Evolutionary conservation across 2,329 filamentous ascomycete genomes (phyloP).

Genomic region (Aspergillus uvarum): DNA sequence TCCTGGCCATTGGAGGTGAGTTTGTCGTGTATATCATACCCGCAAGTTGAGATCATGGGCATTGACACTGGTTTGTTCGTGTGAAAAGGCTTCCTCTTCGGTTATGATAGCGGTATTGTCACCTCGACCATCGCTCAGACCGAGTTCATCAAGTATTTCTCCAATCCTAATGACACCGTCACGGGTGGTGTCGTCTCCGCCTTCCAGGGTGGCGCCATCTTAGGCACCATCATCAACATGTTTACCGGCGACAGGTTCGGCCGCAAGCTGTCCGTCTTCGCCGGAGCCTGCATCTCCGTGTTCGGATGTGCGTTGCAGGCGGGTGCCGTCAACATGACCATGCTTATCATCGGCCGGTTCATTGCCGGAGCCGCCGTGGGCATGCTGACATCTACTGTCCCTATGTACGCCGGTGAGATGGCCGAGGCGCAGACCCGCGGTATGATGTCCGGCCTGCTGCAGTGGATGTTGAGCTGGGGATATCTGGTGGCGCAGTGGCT

Average conservation of each 20-base stretch:
- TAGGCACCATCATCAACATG: conserved; percentile 7
- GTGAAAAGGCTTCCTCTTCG: conserved; percentile 31
- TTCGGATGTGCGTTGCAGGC: conserved; percentile 8
- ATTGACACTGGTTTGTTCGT: background rate
- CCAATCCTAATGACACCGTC: conserved; percentile 18
- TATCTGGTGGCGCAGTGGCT: conserved; percentile 42
- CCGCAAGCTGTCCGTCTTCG: conserved; percentile 7
- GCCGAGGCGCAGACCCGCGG: conserved; percentile 33
- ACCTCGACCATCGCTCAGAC: conserved; percentile 32
- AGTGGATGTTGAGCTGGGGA: conserved; percentile 41
- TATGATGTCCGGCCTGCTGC: conserved; percentile 29
- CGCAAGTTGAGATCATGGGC: too few relatives aligned
- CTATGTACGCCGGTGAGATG: conserved; percentile 36
- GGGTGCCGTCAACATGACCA: conserved; percentile 8
- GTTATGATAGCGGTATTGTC: conserved; percentile 35
- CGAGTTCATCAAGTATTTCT: conserved; percentile 28
- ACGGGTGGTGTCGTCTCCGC: conserved; percentile 38
- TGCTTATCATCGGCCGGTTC: conserved; percentile 11
- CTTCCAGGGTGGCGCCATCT: conserved; percentile 38
- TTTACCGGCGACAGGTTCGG: conserved; percentile 4
- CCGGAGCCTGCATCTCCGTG: conserved; percentile 7
- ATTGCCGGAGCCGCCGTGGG: conserved; percentile 10
- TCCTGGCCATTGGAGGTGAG: conserved; percentile 24
- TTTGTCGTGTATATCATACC: background rate
- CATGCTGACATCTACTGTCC: conserved; percentile 16